Base-by-base conservation (phyloP, 1,284 basidiomycete species). In the Tilletia setariae region DNA sequence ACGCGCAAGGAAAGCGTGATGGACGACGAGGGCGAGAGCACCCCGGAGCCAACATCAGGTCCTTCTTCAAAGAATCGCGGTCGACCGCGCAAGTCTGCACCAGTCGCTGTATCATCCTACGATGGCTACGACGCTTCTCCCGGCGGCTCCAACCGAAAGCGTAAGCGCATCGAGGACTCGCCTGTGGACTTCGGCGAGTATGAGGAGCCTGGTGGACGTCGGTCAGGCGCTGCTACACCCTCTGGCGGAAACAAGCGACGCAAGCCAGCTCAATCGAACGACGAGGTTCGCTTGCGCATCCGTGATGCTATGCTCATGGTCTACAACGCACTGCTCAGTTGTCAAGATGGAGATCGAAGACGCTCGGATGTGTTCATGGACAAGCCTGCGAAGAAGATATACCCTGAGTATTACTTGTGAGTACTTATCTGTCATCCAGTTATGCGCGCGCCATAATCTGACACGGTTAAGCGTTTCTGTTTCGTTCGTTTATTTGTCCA, bases 401-500 rank as follows among this genome's bases (percentile, higher is more conserved):
- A 96, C 81, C 92, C 93, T 7, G 92, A 96, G 79, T 98, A 97
- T 83, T 78, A 79, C 67, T 71, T 79, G 46, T 70, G 53, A 59
- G 64, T 51, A 15, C 13, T n/a, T 15, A 35, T 13, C 23, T 23
- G 30, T 35, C 44, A n/a, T n/a, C n/a, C n/a, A n/a, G n/a, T n/a
- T n/a, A n/a, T n/a, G n/a, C n/a, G n/a, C n/a, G n/a, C n/a, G n/a
- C n/a, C n/a, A n/a, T n/a, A n/a, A n/a, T n/a, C n/a, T n/a, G n/a
- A n/a, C n/a, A n/a, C n/a, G n/a, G n/a, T n/a, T n/a, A n/a, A n/a
- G n/a, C n/a, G n/a, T n/a, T n/a, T n/a, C n/a, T n/a, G n/a, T n/a
- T n/a, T n/a, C n/a, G n/a, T n/a, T n/a, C n/a, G n/a, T 40, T 40
- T 40, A 11, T 11, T 4, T 40, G 35, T 40, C 6, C 35, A 93